Evolutionary conservation across 2,329 filamentous ascomycete species (phyloP), one percentile per base, ranked within the genome.

Genomic region (Penicillium italicum): DNA sequence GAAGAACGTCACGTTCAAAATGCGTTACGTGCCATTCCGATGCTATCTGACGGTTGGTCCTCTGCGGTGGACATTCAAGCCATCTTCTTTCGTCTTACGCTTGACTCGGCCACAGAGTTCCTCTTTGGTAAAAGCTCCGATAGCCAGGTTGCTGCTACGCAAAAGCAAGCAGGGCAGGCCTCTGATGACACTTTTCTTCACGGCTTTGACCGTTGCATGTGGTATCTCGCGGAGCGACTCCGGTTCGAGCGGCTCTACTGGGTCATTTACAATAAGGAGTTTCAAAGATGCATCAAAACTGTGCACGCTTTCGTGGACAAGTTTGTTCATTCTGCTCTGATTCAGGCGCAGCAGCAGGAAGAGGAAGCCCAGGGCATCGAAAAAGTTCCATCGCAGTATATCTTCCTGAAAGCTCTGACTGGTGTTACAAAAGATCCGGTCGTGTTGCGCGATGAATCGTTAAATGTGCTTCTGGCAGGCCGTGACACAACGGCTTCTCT

Each of bases 401-500:
- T 49, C 9, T 54, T 57, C 26, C 34, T 54, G 9, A 14, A 46
- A 12, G 33, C 45, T 6, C 31, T 57, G 6, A 22, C 50, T n/a
- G 11, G 18, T 14, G 38, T 20, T 33, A 49, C 50, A 20, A 28
- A 16, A 22, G 50, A 54, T 11, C 45, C 34, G 0, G 5, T 36
- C 3, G 18, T n/a, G n/a, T n/a, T 82, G 76, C 56, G 79, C 77
- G 89, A 94, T 72, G 89, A 95, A 73, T 77, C 94, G 51, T 80
- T 91, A 28, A 85, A 86, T 38, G 81, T 94, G 3, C 80, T 95
- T 1, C 80, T 95, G 14, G 90, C 90, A 1, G 90, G 89, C 9
- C 60, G 68, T 18, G 90, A 95, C 71, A 94, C 90, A 12, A 95
- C 90, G 0, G 90, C 90, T 33, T 82, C 81, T 10, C 88, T 88